phyloP scores from a whole-genome alignment of 2,329 filamentous ascomycete species.

The Fusarium equiseti region DNA sequence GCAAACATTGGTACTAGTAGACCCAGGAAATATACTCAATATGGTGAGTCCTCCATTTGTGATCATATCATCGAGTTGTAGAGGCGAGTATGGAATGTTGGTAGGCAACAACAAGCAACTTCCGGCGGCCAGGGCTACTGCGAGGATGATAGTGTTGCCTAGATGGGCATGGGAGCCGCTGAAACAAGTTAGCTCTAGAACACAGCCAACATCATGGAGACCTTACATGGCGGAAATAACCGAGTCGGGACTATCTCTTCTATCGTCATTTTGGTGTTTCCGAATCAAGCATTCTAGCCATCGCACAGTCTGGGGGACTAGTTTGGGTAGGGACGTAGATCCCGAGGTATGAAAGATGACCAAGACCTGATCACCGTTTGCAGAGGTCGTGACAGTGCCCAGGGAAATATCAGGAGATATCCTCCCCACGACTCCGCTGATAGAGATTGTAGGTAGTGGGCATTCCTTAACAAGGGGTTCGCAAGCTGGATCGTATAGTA shows the following conservation, averaged over 20 bases:
- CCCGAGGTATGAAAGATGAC: slow-evolving; percentile 11
- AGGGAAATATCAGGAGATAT: neutral
- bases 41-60: neutral
- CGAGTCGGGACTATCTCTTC: neutral
- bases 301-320: slow-evolving; percentile 5
- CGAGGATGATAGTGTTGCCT: slow-evolving; percentile 13
- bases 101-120: slow-evolving; percentile 1
- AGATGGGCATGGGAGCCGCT: slow-evolving; percentile 18
- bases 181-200: neutral
- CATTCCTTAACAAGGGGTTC: neutral
- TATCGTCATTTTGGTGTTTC: neutral
- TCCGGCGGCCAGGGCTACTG: neutral
- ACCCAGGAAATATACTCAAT: neutral
- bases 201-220: rapidly evolving
- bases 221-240: neutral
- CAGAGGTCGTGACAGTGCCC: neutral
- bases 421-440: rapidly evolving
- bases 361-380: neutral
- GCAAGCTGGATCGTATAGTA: slow-evolving; percentile 4
- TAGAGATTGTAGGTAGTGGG: neutral
- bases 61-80: slow-evolving; percentile 15
- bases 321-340: slow-evolving; percentile 13
- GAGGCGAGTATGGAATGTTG: neutral
- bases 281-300: slow-evolving; percentile 23
- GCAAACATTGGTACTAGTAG: neutral